phyloP scores from a whole-genome alignment of 139 green algal species.

The Monoraphidium neglectum region DNA sequence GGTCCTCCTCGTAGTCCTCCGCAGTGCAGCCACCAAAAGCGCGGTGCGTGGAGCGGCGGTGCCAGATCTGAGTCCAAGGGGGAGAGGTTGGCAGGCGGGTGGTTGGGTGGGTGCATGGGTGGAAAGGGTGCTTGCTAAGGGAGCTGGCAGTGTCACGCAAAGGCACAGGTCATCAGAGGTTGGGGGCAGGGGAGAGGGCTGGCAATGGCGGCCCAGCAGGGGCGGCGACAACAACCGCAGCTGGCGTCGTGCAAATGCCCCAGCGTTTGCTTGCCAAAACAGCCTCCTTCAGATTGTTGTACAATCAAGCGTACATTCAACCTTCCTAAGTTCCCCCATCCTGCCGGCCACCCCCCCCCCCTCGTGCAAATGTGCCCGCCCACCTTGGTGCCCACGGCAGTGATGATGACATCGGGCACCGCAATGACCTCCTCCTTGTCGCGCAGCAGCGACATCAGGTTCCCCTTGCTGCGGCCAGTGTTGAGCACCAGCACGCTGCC shows the following conservation, averaged over 20 bases:
- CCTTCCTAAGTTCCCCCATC: too few relatives aligned
- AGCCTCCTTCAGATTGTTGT: too few relatives aligned
- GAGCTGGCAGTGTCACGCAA: too few relatives aligned
- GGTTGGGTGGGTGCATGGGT: not conserved
- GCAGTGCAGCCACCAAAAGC: slow-evolving; percentile 51
- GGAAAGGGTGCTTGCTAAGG: too few relatives aligned
- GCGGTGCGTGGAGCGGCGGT: slow-evolving; percentile 56
- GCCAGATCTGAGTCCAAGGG: slow-evolving; percentile 73
- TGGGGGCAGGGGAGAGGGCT: not conserved
- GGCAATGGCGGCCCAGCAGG: too few relatives aligned
- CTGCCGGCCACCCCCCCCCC: not conserved
- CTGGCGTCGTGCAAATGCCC: too few relatives aligned
- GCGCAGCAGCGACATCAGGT: slow-evolving; percentile 75
- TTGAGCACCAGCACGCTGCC: slow-evolving; percentile 74
- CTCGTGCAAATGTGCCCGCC: not conserved
- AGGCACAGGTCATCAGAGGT: too few relatives aligned
- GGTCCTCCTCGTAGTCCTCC: slow-evolving; percentile 78
- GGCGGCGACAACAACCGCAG: too few relatives aligned
- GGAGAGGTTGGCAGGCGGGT: too few relatives aligned
- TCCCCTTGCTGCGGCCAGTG: slow-evolving; percentile 53
- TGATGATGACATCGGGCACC: slow-evolving; percentile 83
- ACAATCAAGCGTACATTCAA: too few relatives aligned
- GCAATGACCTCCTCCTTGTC: slow-evolving; percentile 71
- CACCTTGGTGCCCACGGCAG: slow-evolving; percentile 89
- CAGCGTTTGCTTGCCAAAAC: too few relatives aligned